Conservation (phyloP, 176 grass and related monocot genomes). For the Rhynchospora breviuscula region DNA sequence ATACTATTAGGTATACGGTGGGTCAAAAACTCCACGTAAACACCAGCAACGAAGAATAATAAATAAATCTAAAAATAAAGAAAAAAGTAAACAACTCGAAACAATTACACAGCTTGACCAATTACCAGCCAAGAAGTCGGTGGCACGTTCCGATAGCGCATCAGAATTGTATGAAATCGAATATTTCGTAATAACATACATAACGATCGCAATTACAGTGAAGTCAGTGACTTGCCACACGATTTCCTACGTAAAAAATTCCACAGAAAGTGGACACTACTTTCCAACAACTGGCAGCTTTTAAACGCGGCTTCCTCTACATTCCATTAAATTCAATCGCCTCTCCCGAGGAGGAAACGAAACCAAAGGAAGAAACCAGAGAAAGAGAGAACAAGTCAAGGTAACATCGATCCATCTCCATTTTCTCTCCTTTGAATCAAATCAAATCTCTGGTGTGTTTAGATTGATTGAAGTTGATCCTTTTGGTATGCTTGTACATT, state of each 20-base stretch:
- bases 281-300: neutral
- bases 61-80: neutral
- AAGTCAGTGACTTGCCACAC: neutral
- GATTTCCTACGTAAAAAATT: neutral
- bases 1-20: neutral
- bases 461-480: neutral
- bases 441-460: neutral
- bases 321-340: neutral
- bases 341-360: neutral
- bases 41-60: neutral
- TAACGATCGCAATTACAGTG: neutral
- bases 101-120: neutral
- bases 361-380: neutral
- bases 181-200: neutral
- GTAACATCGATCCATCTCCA: neutral
- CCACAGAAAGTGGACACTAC: neutral
- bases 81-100: conserved; percentile 14
- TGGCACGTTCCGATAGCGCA: conserved; percentile 20
- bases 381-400: neutral
- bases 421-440: neutral
- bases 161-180: neutral
- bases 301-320: conserved; percentile 20
- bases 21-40: neutral
- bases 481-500: neutral
- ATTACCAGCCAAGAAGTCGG: conserved; percentile 11